A percentile compares a stretch with the other conserved stretches of the same genome.
Conservation (phyloP, 116 monocot genomes). For the Iris pallida region DNA sequence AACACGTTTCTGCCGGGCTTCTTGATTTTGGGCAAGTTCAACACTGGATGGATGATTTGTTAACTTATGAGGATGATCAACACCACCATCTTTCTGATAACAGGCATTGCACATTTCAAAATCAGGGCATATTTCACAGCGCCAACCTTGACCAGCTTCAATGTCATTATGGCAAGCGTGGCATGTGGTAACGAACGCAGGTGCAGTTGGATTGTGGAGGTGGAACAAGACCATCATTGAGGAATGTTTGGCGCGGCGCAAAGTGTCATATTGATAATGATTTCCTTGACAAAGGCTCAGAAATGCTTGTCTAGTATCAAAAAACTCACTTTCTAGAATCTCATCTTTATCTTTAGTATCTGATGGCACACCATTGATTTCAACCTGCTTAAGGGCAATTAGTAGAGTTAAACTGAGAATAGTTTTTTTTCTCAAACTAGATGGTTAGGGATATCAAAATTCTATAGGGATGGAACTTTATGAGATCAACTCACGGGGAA, state of each 20-base stretch:
- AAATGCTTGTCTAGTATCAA: conserved; percentile 51
- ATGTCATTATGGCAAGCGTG: conserved; percentile 28
- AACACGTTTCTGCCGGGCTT: conserved; percentile 21
- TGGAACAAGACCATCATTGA: conserved; percentile 78
- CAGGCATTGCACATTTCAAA: conserved; percentile 45
- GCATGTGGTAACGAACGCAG: conserved; percentile 42
- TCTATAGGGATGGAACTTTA: neutral
- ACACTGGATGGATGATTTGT: conserved; percentile 19
- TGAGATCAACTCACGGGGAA: conserved; percentile 25
- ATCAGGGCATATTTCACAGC: conserved; percentile 43
- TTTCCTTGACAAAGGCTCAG: conserved; percentile 59
- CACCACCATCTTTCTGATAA: conserved; percentile 28
- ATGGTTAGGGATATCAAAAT: too few relatives aligned
- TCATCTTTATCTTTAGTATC: conserved; percentile 62
- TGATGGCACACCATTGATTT: conserved; percentile 24
- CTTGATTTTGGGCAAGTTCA: conserved; percentile 23
- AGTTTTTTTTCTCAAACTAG: too few relatives aligned
- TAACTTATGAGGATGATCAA: conserved; percentile 36
- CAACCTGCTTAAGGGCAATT: conserved; percentile 28
- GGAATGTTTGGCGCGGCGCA: conserved; percentile 73
- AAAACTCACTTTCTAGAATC: conserved; percentile 43
- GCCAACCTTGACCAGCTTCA: conserved; percentile 48
- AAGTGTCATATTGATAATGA: conserved; percentile 69
- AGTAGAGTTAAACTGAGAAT: too few relatives aligned
- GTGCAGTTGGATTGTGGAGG: conserved; percentile 47